Base-by-base conservation (phyloP, 2,329 filamentous ascomycete genomes). In the Fusarium sp. region DNA sequence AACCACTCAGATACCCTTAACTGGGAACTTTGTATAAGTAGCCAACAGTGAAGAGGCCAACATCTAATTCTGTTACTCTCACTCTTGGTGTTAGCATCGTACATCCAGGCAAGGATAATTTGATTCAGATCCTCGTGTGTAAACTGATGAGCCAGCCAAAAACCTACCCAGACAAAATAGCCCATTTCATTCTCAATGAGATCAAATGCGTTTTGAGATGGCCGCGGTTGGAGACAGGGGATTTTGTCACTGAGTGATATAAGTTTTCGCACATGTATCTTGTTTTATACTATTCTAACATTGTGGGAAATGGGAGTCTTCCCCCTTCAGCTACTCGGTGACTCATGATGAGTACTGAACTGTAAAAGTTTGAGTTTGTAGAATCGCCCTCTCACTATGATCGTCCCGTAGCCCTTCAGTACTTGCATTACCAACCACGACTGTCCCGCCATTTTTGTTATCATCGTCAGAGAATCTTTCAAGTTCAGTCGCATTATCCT, bases 321-420 rank as follows among this genome's bases (percentile, higher is more conserved):
- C 18, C 8, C 13, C 13, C 40, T 7, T 45, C 13, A 16, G 20
- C 13, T 9, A 5, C 20, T 9, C 33, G 9, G n/a, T 25, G 6
- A 36, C 20, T 38, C 22, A 38, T 38, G 27, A 35, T 10, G 61
- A 64, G 36, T 77, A 77, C n/a, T 73, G 69, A 6, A 77, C 67
- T 1, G 71, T 76, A 25, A 79, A 70, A 7, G 73, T 77, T 65
- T 71, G 78, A 0, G 74, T 78, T 42, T 77, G 76, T n/a, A 78
- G 31, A 58, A 80, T 79, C 4, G 78, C 73, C 60, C 74, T 79
- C n/a, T 78, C 77, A 35, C 77, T 78, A 31, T 72, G 70, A 54
- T 75, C 70, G 25, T 79, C 78, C 22, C 64, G 54, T 11, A 73
- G 61, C 0, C 63, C 70, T 14, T 65, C 69, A 33, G 33, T 31